Percentiles rank a stretch among this genome's conserved stretches.
Evolutionary conservation across 805 yeast genomes (phyloP).

Genomic region (Alloascoidea africana): DNA sequence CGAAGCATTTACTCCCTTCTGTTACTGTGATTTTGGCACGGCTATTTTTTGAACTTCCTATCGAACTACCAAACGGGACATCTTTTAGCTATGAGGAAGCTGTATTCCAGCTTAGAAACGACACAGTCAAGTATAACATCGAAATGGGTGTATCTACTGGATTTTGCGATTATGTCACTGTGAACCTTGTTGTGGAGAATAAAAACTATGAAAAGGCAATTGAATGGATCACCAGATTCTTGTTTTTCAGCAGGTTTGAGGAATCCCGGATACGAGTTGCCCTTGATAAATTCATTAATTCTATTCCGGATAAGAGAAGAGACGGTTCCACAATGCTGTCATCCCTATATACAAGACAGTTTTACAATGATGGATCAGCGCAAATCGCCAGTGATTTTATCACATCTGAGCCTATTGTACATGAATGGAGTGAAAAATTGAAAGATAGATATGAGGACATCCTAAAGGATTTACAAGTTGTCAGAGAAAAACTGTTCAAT

Average conservation of each 20-base stretch:
- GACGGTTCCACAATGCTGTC: conserved; percentile 48
- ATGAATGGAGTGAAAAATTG: conserved; percentile 30
- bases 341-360: conserved; percentile 39
- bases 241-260: conserved; percentile 59
- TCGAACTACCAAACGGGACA: conserved; percentile 44
- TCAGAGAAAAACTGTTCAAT: conserved; percentile 36
- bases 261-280: conserved; percentile 53
- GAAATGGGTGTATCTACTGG: conserved; percentile 36
- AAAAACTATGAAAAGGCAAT: conserved; percentile 54
- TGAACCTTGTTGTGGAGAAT: conserved; percentile 45
- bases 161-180: conserved; percentile 46
- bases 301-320: conserved; percentile 48
- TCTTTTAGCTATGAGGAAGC: conserved; percentile 58
- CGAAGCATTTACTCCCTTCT: conserved; percentile 41
- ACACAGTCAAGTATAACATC: conserved; percentile 33
- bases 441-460: conserved; percentile 27
- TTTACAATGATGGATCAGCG: conserved; percentile 45
- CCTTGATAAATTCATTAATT: conserved; percentile 42
- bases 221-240: conserved; percentile 56
- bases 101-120: conserved; percentile 56
- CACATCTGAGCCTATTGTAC: conserved; percentile 43
- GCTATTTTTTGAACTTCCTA: conserved; percentile 50
- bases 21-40: conserved; percentile 47
- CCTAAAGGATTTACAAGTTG: conserved; percentile 30
- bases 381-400: conserved; percentile 51